Evolutionary conservation across 2,329 filamentous ascomycete species (phyloP).

Genomic region (Talaromyces albobiverticillius): DNA sequence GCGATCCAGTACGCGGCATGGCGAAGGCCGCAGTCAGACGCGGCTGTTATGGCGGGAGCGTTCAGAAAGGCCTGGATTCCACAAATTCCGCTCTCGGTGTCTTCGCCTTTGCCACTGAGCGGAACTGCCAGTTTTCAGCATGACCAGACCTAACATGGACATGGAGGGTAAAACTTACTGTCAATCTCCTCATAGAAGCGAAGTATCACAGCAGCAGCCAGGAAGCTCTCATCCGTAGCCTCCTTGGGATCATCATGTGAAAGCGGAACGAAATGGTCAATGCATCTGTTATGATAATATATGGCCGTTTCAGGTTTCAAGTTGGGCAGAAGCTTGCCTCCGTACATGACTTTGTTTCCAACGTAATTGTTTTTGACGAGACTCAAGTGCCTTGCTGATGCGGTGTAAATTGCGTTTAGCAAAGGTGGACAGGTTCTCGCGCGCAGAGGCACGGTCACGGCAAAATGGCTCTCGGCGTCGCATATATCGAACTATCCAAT

Average conservation of each 20-base stretch:
- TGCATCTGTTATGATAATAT: constrained; percentile 26
- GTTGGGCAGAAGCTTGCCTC: not conserved
- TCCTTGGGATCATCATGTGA: constrained; percentile 29
- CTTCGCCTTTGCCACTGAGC: not conserved
- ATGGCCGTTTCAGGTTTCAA: constrained; percentile 18
- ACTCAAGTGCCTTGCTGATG: not conserved
- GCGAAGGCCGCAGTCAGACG: constrained; percentile 29
- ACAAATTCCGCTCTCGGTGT: not conserved
- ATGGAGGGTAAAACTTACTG: not conserved
- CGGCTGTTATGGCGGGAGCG: not conserved
- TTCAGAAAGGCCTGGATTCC: constrained; percentile 12
- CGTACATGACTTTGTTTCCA: not conserved
- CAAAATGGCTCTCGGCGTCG: not conserved
- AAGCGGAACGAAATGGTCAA: constrained; percentile 25
- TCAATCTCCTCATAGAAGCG: constrained; percentile 54
- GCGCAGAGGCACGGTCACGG: not conserved
- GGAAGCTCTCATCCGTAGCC: constrained; percentile 49
- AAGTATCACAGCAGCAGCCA: constrained; percentile 56
- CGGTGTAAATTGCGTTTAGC: not conserved
- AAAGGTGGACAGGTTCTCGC: not conserved
- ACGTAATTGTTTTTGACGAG: not conserved
- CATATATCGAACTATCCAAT: not conserved
- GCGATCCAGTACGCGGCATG: constrained; percentile 49
- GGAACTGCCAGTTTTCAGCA: not conserved
- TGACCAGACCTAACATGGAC: no score